Evolutionary conservation across 768 basidiomycete genomes (phyloP).

Genomic region (Pleurotus djamor): DNA sequence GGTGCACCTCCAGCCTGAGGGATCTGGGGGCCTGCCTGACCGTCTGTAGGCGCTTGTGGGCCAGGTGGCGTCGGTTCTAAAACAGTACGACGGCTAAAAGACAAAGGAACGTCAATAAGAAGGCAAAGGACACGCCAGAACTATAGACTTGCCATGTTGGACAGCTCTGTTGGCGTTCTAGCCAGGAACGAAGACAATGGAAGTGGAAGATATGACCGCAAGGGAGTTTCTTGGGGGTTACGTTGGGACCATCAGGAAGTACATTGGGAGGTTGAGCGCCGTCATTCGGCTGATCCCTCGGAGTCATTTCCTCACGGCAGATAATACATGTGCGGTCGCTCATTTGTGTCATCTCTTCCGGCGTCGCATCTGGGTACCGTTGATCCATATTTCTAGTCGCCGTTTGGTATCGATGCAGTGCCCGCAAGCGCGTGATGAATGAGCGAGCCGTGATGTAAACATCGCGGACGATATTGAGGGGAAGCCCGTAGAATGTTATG

Average conservation of each 20-base stretch:
- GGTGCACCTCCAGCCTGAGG: slow-evolving; percentile 19
- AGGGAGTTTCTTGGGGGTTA: slow-evolving; percentile 93
- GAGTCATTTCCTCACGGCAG: slow-evolving; percentile 92
- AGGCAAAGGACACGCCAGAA: background rate
- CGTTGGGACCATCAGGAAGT: slow-evolving; percentile 75
- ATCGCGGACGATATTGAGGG: slow-evolving; percentile 95
- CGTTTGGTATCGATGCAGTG: slow-evolving; percentile 87
- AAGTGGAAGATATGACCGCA: slow-evolving; percentile 99
- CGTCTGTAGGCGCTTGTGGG: slow-evolving; percentile 26
- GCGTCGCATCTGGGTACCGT: slow-evolving; percentile 89
- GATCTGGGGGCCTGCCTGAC: slow-evolving; percentile 23
- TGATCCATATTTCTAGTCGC: slow-evolving; percentile 97
- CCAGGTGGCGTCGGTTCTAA: slow-evolving; percentile 47
- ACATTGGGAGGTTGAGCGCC: slow-evolving; percentile 20
- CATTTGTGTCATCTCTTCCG: slow-evolving; percentile 77
- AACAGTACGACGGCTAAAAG: slow-evolving; percentile 71
- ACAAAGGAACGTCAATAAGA: slow-evolving; percentile 12
- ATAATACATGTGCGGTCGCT: slow-evolving; percentile 96
- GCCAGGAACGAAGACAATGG: slow-evolving; percentile 94
- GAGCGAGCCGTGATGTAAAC: slow-evolving; percentile 95
- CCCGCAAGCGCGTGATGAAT: slow-evolving; percentile 83
- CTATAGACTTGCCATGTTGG: slow-evolving; percentile 82
- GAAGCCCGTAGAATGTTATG: slow-evolving; percentile 91
- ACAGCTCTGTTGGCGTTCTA: slow-evolving; percentile 98
- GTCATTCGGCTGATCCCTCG: slow-evolving; percentile 8